A percentile compares a stretch with the other conserved stretches of the same genome.
Conservation (phyloP, 805 yeast species). For the Suhomyces sp. region DNA sequence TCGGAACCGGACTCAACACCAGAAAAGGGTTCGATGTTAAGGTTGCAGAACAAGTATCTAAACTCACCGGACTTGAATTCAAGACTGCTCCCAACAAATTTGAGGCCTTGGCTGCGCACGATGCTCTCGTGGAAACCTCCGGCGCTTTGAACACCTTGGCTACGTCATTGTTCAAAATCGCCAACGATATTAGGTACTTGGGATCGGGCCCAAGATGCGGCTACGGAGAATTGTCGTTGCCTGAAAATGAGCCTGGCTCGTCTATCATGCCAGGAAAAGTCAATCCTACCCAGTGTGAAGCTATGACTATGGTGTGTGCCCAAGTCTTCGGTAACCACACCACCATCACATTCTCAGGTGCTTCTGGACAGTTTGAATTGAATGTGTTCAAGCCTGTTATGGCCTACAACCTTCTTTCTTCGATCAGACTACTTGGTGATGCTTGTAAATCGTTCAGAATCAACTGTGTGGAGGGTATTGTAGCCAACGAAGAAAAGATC, state of each 20-base stretch:
- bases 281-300: slow-evolving; percentile 41
- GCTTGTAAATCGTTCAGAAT: slow-evolving; percentile 33
- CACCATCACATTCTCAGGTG: slow-evolving; percentile 38
- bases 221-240: slow-evolving; percentile 38
- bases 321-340: slow-evolving; percentile 41
- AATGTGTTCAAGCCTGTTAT: slow-evolving; percentile 41
- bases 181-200: slow-evolving; percentile 39
- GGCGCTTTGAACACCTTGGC: slow-evolving; percentile 40
- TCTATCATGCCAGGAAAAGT: slow-evolving; percentile 44
- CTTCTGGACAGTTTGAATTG: slow-evolving; percentile 40
- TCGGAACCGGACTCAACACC: slow-evolving; percentile 41
- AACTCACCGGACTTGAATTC: slow-evolving; percentile 31
- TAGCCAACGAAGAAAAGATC: slow-evolving; percentile 36
- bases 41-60: slow-evolving; percentile 32
- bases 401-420: slow-evolving; percentile 34
- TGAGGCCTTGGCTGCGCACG: slow-evolving; percentile 42
- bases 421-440: slow-evolving; percentile 34
- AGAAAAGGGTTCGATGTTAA: slow-evolving; percentile 34
- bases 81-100: slow-evolving; percentile 40
- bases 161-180: slow-evolving; percentile 35
- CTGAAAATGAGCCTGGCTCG: slow-evolving; percentile 41
- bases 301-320: slow-evolving; percentile 39
- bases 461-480: slow-evolving; percentile 38
- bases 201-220: slow-evolving; percentile 43
- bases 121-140: slow-evolving; percentile 39